Evolutionary conservation across 139 green algal genomes (phyloP).

Genomic region (Edaphochlamys debaryana): DNA sequence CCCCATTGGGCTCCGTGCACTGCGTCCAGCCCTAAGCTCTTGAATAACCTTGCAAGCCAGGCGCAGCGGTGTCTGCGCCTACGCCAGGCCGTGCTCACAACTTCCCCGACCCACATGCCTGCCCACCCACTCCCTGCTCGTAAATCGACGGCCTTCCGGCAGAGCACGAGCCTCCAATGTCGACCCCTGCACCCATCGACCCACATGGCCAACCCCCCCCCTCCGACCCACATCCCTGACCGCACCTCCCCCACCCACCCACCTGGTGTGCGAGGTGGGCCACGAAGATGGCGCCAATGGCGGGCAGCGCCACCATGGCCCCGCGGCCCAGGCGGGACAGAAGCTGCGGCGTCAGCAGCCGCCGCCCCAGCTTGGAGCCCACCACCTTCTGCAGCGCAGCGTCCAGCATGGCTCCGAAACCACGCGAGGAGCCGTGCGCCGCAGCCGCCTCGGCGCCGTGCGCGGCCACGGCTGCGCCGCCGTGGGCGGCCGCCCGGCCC

Average conservation of each 20-base stretch:
- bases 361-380: slow-evolving; percentile 13
- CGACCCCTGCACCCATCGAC: no score
- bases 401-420: slow-evolving; percentile 45
- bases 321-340: slow-evolving; percentile 57
- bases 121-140: no score
- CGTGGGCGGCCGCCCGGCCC: neutral
- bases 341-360: slow-evolving; percentile 46
- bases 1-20: no score
- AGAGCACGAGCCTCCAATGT: no score
- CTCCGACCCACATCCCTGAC: no score
- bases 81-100: no score
- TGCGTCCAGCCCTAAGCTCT: no score
- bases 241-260: neutral
- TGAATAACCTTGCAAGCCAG: no score
- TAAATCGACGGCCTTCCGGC: no score
- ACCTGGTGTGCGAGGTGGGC: slow-evolving; percentile 61
- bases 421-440: slow-evolving; percentile 1
- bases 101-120: no score
- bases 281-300: slow-evolving; percentile 63
- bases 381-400: slow-evolving; percentile 39
- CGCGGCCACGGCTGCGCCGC: neutral
- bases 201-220: no score
- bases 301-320: slow-evolving; percentile 59
- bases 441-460: slow-evolving; percentile 13
- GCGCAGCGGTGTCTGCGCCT: no score